These are phyloP conservation scores for Lathyrus aphaca DNA, from an alignment of 306 rosid genomes.

Conservation along the genomic window DNA sequence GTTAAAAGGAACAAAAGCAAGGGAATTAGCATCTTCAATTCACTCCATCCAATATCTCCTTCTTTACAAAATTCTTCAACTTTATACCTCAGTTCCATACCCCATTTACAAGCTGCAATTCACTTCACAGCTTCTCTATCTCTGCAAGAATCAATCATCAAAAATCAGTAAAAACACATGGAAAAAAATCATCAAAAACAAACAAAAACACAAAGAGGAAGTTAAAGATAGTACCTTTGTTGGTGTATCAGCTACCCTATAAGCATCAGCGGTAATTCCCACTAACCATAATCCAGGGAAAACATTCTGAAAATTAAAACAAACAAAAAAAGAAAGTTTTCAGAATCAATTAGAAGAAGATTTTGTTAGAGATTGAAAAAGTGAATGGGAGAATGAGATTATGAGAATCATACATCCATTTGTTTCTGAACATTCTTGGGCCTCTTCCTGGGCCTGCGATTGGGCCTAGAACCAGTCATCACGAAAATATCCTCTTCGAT, in stretches of 20 bases:
- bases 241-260: conserved; percentile 61
- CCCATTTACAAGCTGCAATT: conserved; percentile 43
- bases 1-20: conserved; percentile 40
- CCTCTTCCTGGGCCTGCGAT: conserved; percentile 84
- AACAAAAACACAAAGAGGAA: background rate
- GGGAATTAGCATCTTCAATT: conserved; percentile 33
- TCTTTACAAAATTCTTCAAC: conserved; percentile 57
- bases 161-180: conserved; percentile 10
- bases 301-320: conserved; percentile 50
- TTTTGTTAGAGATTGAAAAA: background rate
- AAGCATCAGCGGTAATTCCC: conserved; percentile 75
- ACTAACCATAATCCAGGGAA: conserved; percentile 96
- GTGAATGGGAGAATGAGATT: background rate
- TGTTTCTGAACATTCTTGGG: conserved; percentile 91
- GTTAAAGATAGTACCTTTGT: conserved; percentile 60
- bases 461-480: conserved; percentile 92
- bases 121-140: conserved; percentile 42
- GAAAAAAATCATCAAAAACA: background rate
- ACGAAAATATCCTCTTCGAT: conserved; percentile 90
- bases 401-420: conserved; percentile 60
- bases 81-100: conserved; percentile 27
- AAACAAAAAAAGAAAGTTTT: background rate
- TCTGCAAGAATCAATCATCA: conserved; percentile 56
- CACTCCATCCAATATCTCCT: conserved; percentile 16
- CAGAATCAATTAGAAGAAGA: background rate